Percentiles rank a stretch among this genome's conserved stretches.
Evolutionary conservation across 352 stramenopile genomes (phyloP).

Genomic region (Phytopythium oedochilum): DNA sequence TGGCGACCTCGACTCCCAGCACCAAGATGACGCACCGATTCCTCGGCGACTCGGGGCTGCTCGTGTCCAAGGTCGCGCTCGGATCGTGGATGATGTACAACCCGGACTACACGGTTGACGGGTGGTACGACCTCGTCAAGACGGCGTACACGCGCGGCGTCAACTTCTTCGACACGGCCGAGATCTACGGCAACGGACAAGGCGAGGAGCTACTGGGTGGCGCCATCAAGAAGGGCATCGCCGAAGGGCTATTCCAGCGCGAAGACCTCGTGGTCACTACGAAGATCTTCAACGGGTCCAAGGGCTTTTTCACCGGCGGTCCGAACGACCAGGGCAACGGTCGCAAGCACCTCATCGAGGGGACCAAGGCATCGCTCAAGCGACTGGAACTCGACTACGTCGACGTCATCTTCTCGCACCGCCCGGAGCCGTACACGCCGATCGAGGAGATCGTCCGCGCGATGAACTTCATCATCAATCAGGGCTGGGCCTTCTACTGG

Average conservation of each 20-base stretch:
- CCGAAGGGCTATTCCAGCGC: slow-evolving; percentile 3
- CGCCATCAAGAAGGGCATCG: slow-evolving; percentile 15
- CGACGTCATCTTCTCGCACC: slow-evolving; percentile 41
- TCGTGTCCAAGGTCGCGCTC: slow-evolving; percentile 32
- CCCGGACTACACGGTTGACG: slow-evolving; percentile 22
- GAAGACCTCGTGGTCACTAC: slow-evolving; percentile 37
- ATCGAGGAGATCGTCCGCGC: slow-evolving; percentile 39
- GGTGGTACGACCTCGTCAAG: slow-evolving; percentile 26
- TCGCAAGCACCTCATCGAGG: slow-evolving; percentile 24
- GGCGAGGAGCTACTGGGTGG: slow-evolving; percentile 13
- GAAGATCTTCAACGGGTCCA: slow-evolving; percentile 30
- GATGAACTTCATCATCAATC: slow-evolving; percentile 34
- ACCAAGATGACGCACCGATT: slow-evolving; percentile 37
- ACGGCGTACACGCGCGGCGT: slow-evolving; percentile 14
- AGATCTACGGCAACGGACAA: slow-evolving; percentile 16
- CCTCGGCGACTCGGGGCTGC: slow-evolving; percentile 33
- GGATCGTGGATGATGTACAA: slow-evolving; percentile 25
- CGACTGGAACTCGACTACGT: slow-evolving; percentile 21
- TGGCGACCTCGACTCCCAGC: too few species aligned
- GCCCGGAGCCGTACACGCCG: slow-evolving; percentile 23
- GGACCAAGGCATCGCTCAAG: slow-evolving; percentile 19
- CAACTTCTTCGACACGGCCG: slow-evolving; percentile 32
- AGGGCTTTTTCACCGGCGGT: not conserved
- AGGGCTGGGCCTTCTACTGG: slow-evolving; percentile 16
- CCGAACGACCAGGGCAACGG: slow-evolving; percentile 12